Conservation (phyloP, 2,329 filamentous ascomycete genomes). For the Chrysoporthe austroafricana region DNA sequence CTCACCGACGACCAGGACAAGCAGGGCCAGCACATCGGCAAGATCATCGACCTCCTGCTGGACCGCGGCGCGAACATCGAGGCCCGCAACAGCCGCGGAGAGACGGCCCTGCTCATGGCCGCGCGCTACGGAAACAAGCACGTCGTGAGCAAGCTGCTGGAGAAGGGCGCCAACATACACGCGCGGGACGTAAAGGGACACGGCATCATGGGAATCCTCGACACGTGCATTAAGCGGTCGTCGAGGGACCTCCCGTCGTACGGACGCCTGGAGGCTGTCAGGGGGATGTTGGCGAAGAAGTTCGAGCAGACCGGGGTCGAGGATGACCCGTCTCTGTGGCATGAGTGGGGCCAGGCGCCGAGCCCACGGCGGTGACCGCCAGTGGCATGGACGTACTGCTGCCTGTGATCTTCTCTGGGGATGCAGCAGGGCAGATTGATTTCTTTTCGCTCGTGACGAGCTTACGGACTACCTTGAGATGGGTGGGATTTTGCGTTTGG, state of each 20-base stretch:
- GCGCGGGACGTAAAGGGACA: constrained; percentile 49
- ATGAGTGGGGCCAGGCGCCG: constrained; percentile 22
- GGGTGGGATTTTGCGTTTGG: background rate
- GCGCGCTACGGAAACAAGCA: constrained; percentile 57
- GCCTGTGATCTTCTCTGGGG: background rate
- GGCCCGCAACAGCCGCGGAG: constrained; percentile 56
- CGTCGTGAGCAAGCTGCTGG: constrained; percentile 51
- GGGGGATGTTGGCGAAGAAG: constrained; percentile 24
- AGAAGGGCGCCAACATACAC: constrained; percentile 52
- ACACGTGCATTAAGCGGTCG: constrained; percentile 41
- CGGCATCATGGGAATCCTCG: constrained; percentile 51
- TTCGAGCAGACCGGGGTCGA: constrained; percentile 15
- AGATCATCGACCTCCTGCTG: constrained; percentile 50
- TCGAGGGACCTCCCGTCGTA: constrained; percentile 16
- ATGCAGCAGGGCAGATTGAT: background rate
- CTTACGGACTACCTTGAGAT: background rate
- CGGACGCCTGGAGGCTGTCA: constrained; percentile 24
- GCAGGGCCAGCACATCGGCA: constrained; percentile 46
- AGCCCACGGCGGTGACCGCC: background rate
- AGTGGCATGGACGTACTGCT: background rate
- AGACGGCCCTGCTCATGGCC: constrained; percentile 59
- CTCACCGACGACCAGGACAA: constrained; percentile 56
- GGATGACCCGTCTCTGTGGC: constrained; percentile 22
- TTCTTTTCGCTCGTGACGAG: background rate
- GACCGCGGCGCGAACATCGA: constrained; percentile 49